Conservation (phyloP, 495 filamentous ascomycete species). For the Tuber borchii region DNA sequence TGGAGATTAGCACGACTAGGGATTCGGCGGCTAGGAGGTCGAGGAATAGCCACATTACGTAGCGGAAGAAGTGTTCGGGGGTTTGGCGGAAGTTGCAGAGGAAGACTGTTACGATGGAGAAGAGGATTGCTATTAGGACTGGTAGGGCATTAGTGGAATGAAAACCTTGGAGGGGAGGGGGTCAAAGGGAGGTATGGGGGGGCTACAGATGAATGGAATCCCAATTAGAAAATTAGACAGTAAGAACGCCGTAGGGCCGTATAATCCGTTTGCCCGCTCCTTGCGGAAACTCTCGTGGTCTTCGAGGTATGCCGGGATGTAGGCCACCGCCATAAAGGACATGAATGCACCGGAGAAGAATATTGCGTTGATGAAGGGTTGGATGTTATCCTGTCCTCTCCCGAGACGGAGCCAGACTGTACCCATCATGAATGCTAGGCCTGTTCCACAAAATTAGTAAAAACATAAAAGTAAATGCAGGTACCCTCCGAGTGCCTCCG, state of each 20-base stretch:
- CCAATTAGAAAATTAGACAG: conserved; percentile 76
- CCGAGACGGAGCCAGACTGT: conserved; percentile 72
- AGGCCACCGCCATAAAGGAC: conserved; percentile 86
- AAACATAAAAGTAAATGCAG: background rate
- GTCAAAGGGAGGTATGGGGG: background rate
- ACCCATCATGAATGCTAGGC: conserved; percentile 77
- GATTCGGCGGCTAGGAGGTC: conserved; percentile 75
- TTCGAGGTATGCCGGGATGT: conserved; percentile 75
- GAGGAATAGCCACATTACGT: conserved; percentile 80
- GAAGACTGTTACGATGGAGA: conserved; percentile 70
- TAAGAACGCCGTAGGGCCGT: conserved; percentile 64
- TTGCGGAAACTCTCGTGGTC: conserved; percentile 66
- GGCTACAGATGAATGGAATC: conserved; percentile 60
- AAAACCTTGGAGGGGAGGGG: conserved; percentile 30
- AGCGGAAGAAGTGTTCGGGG: conserved; percentile 63
- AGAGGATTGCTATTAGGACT: conserved; percentile 63
- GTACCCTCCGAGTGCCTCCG: background rate
- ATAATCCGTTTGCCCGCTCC: conserved; percentile 74
- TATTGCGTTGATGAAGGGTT: conserved; percentile 73
- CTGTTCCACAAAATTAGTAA: conserved; percentile 21
- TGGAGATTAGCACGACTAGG: conserved; percentile 67
- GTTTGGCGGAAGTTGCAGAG: conserved; percentile 66
- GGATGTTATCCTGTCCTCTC: conserved; percentile 59
- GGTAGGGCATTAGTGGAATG: conserved; percentile 13
- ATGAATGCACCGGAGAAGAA: conserved; percentile 80